Evolutionary conservation across 2,329 filamentous ascomycete genomes (phyloP), one percentile per base, ranked within the genome.

Genomic region (Arthrinium phaeospermum): DNA sequence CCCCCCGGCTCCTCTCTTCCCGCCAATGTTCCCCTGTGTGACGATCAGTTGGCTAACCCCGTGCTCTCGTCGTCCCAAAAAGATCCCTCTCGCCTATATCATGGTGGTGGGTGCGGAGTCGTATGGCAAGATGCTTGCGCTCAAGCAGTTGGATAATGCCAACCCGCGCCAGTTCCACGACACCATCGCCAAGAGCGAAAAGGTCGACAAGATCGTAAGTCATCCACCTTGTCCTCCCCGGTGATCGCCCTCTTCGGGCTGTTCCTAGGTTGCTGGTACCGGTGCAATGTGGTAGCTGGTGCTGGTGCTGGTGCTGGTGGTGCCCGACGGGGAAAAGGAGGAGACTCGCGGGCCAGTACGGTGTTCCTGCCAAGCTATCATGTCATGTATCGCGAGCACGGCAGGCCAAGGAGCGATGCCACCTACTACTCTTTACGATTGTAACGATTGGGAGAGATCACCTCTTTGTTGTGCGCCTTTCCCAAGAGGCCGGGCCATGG

Each of bases 121-220:
- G 19, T 51, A 51, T 41, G 68, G 68, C 16, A 70, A 70, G 47
- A 53, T 44, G n/a, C 16, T 70, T 19, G 68, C 34, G 4, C 4
- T 22, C 46, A 70, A 70, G 12, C n/a, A 57, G 22, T 14, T 41
- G 4, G 68, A 70, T 7, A 49, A 7, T 22, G 68, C 68, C 68
- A 57, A 34, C n/a, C 68, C 68, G 34, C 68, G 68, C 68, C n/a
- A 70, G 27, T 70, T 57, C 47, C n/a, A 51, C 19, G 68, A 70
- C 34, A 44, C 27, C 4, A 12, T 70, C 22, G 22, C 24, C 19
- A 70, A 70, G 49, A 44, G n/a, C 34, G 68, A 70, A 19, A 57
- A 51, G 4, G n/a, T 70, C 47, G 47, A 57, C 68, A 70, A 70
- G 34, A 24, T 57, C 14, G 68, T 70, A 24, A 70, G 68, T 70